Percentiles rank a stretch among this genome's conserved stretches.
Evolutionary conservation across 2,329 filamentous ascomycete genomes (phyloP).

Genomic region (Ceratocystis eucalypticola): DNA sequence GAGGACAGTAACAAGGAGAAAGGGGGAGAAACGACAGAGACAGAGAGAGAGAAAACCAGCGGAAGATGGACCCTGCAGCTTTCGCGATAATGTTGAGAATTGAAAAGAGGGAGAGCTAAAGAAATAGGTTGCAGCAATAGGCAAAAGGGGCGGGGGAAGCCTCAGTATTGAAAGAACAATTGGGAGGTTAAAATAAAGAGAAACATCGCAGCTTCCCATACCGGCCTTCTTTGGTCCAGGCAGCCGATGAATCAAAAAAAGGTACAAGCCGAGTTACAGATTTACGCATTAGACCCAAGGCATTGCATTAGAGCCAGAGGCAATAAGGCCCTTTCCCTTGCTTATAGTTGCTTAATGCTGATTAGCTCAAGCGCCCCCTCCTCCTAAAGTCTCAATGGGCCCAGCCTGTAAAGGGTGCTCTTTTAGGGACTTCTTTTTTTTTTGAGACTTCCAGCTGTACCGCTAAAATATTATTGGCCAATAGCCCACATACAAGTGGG

Average conservation of each 20-base stretch:
- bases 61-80: not conserved
- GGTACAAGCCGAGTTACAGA: not conserved
- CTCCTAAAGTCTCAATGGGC: not conserved
- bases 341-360: slow-evolving; percentile 3
- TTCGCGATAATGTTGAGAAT: not conserved
- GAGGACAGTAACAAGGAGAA: not conserved
- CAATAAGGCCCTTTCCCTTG: not conserved
- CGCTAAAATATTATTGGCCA: slow-evolving; percentile 1
- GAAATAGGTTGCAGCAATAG: not conserved
- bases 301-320: not conserved
- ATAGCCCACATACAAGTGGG: not conserved
- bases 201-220: not conserved
- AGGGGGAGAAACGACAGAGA: not conserved
- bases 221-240: not conserved
- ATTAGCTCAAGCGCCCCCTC: not conserved
- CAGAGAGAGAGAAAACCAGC: not conserved
- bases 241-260: not conserved
- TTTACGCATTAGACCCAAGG: not conserved
- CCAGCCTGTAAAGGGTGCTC: not conserved
- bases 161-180: not conserved
- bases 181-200: not conserved
- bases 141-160: not conserved
- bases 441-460: slow-evolving; percentile 1
- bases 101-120: not conserved
- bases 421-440: not conserved